Conservation (phyloP, 1,284 basidiomycete species). For the Pseudozyma flocculosa region DNA sequence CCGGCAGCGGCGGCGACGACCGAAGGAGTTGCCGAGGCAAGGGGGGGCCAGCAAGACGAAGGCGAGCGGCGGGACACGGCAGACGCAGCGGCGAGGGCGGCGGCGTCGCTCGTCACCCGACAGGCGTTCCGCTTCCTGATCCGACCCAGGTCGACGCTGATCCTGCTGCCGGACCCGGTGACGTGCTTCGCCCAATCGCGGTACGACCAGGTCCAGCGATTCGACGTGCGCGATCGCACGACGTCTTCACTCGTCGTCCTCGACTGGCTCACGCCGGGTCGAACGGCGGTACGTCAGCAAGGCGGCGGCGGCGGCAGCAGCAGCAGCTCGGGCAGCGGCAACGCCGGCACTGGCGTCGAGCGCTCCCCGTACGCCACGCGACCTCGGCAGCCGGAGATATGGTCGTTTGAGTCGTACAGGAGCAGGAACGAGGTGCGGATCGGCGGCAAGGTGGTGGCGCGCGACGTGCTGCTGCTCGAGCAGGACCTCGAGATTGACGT, state of each 20-base stretch:
- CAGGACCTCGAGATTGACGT: slow-evolving; percentile 53
- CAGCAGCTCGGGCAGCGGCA: too few species aligned
- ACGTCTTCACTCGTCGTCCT: slow-evolving; percentile 44
- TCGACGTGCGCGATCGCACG: slow-evolving; percentile 37
- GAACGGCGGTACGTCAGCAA: slow-evolving; percentile 11
- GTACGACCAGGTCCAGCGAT: slow-evolving; percentile 49
- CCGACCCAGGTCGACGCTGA: slow-evolving; percentile 34
- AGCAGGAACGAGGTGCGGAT: slow-evolving; percentile 81
- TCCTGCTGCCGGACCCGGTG: slow-evolving; percentile 52
- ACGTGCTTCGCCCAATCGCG: slow-evolving; percentile 47
- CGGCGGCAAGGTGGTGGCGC: slow-evolving; percentile 67
- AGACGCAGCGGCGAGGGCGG: not conserved
- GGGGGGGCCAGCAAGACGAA: too few species aligned
- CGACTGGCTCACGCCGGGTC: slow-evolving; percentile 56
- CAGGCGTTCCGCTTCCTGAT: slow-evolving; percentile 38
- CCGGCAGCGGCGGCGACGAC: too few species aligned
- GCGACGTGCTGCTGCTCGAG: slow-evolving; percentile 76
- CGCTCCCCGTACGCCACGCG: not conserved
- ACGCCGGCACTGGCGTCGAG: too few species aligned
- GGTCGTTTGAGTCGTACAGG: slow-evolving; percentile 81
- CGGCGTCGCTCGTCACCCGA: slow-evolving; percentile 9
- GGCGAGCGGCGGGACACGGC: too few species aligned
- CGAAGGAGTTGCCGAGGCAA: too few species aligned
- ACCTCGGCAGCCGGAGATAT: slow-evolving; percentile 69
- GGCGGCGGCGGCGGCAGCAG: not conserved